These are phyloP conservation scores for Saccharomycopsis fibuligera DNA, from an alignment of 805 yeast genomes.

Conservation along the genomic window DNA sequence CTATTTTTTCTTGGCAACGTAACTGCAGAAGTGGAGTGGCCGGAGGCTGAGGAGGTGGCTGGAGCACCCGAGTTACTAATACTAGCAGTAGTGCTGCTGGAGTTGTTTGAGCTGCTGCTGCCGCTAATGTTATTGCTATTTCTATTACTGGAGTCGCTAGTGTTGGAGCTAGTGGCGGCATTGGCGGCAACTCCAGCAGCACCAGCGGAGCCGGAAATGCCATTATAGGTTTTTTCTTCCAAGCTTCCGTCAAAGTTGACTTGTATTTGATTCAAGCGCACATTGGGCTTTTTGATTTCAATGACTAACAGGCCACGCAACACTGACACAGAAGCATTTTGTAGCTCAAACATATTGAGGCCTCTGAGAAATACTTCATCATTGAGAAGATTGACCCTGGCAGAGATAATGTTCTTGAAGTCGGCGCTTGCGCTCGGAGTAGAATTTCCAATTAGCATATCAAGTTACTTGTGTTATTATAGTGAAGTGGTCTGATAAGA, in stretches of 20 bases:
- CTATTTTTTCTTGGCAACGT: too few relatives aligned
- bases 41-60: not conserved
- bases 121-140: too few relatives aligned
- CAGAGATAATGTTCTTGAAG: not conserved
- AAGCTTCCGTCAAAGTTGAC: not conserved
- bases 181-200: not conserved
- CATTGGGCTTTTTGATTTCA: conserved; percentile 2
- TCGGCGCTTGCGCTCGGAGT: not conserved
- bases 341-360: not conserved
- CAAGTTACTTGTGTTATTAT: too few relatives aligned
- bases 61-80: not conserved
- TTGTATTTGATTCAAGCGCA: not conserved
- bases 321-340: not conserved
- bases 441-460: too few relatives aligned
- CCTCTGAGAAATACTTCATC: not conserved
- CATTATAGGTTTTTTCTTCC: not conserved
- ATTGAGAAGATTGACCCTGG: not conserved
- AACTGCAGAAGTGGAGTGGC: too few relatives aligned
- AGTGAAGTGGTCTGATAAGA: too few relatives aligned
- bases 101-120: not conserved
- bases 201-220: too few relatives aligned
- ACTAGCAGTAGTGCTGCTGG: not conserved
- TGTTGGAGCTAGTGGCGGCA: not conserved
- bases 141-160: not conserved
- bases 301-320: not conserved